Percentiles rank a stretch among this genome's conserved stretches.
Conservation (phyloP, 2,329 filamentous ascomycete genomes). For the Sporothrix dimorphospora region DNA sequence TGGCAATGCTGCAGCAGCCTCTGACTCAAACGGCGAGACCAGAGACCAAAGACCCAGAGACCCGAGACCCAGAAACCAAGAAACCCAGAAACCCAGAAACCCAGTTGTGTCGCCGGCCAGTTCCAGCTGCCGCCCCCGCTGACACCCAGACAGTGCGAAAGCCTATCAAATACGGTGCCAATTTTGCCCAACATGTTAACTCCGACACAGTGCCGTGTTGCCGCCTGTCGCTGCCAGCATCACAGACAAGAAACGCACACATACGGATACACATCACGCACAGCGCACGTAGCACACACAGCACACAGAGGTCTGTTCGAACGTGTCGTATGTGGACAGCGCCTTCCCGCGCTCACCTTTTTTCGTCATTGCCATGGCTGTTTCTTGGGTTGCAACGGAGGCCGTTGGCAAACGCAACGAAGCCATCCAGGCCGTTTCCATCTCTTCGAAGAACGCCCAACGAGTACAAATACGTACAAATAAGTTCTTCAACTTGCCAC, state of each 20-base stretch:
- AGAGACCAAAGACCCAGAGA: neutral
- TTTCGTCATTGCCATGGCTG: neutral
- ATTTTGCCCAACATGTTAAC: neutral
- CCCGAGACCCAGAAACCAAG: neutral
- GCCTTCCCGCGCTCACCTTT: neutral
- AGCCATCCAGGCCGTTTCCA: neutral
- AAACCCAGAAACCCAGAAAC: neutral
- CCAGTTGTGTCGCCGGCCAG: neutral
- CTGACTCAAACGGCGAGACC: slow-evolving; percentile 12
- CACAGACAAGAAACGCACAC: neutral
- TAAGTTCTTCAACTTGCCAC: neutral
- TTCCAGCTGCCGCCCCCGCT: neutral
- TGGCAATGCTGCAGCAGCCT: neutral
- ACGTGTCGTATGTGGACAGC: neutral
- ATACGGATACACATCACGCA: too few relatives aligned
- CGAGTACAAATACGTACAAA: neutral
- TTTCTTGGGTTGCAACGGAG: neutral
- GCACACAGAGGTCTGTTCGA: neutral
- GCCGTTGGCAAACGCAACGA: neutral
- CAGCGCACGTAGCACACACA: neutral
- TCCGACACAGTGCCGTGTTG: slow-evolving; percentile 1
- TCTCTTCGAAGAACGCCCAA: neutral
- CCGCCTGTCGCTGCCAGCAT: neutral
- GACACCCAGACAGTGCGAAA: neutral
- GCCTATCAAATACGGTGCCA: neutral